phyloP scores from a whole-genome alignment of 2,329 filamentous ascomycete genomes.

The Calonectria ilicicola region DNA sequence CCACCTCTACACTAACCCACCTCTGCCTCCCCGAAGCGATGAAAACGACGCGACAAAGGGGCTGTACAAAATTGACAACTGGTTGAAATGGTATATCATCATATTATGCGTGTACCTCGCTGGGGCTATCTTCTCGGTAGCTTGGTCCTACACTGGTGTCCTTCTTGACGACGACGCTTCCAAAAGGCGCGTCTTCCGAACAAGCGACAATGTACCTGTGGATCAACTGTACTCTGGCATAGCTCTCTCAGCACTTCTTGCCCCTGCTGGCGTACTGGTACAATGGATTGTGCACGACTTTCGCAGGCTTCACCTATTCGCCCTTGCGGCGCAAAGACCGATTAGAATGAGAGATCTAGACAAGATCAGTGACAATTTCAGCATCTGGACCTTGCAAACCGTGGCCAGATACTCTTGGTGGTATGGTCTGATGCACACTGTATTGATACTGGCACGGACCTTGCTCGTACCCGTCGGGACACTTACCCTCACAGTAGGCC shows the following conservation, averaged over 20 bases:
- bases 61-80: constrained; percentile 32
- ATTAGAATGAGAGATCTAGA: constrained; percentile 30
- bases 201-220: constrained; percentile 11
- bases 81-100: constrained; percentile 31
- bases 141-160: constrained; percentile 34
- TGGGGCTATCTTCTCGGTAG: constrained; percentile 17
- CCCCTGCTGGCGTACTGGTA: constrained; percentile 24
- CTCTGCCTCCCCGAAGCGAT: background rate
- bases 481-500: constrained; percentile 30
- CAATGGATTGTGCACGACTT: constrained; percentile 36
- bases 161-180: constrained; percentile 30
- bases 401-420: constrained; percentile 37
- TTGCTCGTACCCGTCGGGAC: constrained; percentile 33
- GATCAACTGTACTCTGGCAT: constrained; percentile 36
- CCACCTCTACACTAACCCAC: background rate
- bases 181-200: constrained; percentile 36
- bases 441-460: constrained; percentile 29
- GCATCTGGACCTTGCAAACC: constrained; percentile 23
- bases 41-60: constrained; percentile 16
- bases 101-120: constrained; percentile 23
- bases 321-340: constrained; percentile 25
- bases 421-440: constrained; percentile 36
- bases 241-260: constrained; percentile 27
- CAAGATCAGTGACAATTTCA: constrained; percentile 34
- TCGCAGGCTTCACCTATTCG: constrained; percentile 33